Conservation (phyloP, 768 basidiomycete genomes). For the Phaeotremella skinneri region DNA sequence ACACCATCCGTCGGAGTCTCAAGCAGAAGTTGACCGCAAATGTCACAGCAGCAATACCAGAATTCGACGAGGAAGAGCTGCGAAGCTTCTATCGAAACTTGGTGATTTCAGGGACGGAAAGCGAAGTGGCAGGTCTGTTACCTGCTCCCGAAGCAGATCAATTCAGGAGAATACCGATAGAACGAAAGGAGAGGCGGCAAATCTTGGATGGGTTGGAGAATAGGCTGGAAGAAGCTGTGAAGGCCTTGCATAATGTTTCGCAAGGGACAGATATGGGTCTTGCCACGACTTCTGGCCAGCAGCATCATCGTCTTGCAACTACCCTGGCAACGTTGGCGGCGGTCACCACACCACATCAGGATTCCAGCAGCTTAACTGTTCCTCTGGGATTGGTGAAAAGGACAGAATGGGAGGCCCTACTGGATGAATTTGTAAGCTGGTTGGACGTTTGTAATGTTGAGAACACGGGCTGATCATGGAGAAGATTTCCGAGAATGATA, state of each 20-base stretch:
- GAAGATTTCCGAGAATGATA: constrained; percentile 59
- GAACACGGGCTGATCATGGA: constrained; percentile 6
- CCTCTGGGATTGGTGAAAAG: constrained; percentile 58
- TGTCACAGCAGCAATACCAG: constrained; percentile 9
- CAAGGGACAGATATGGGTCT: neutral
- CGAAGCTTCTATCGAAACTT: constrained; percentile 20
- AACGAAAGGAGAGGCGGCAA: constrained; percentile 8
- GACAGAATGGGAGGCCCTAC: constrained; percentile 60
- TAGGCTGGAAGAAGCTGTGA: too few species aligned
- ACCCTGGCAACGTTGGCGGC: constrained; percentile 6
- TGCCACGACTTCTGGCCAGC: neutral
- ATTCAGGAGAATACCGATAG: constrained; percentile 9
- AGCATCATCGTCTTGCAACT: constrained; percentile 1
- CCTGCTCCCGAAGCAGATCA: constrained; percentile 1
- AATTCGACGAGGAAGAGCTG: constrained; percentile 19
- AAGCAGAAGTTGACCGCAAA: neutral
- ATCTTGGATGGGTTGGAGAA: constrained; percentile 8
- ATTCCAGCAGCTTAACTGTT: constrained; percentile 26
- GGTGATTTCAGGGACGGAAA: constrained; percentile 11
- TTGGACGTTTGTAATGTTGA: neutral
- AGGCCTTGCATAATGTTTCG: too few species aligned
- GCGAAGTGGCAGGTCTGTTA: neutral
- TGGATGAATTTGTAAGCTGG: constrained; percentile 58
- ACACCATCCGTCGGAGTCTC: neutral
- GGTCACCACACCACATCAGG: neutral